phyloP scores from a whole-genome alignment of 73 alveolate species.

The Symbiodinium pilosum region DNA sequence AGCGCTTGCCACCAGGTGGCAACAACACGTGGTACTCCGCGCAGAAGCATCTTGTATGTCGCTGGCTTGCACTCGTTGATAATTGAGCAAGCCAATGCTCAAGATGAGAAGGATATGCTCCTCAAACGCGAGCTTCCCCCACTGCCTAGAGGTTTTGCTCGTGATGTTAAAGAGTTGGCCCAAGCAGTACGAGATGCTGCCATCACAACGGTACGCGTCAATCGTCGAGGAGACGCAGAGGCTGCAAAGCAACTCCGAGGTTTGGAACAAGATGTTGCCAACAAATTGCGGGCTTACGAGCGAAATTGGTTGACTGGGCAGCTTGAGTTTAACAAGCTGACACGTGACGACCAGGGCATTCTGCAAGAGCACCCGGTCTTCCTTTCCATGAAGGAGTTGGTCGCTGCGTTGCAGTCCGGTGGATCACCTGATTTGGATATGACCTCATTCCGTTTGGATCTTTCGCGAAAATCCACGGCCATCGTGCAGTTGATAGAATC shows the following conservation, averaged over 20 bases:
- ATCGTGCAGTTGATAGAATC: neutral
- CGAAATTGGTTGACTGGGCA: neutral
- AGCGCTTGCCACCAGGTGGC: too few species aligned
- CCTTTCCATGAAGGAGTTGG: conserved; percentile 8
- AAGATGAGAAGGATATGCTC: neutral
- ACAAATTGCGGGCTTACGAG: neutral
- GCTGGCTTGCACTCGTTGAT: neutral
- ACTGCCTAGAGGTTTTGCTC: neutral
- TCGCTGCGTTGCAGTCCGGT: neutral
- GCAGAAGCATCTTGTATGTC: too few species aligned
- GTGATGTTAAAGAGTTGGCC: neutral
- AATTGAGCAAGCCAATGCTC: neutral
- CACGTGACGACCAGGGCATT: neutral
- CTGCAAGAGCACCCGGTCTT: neutral
- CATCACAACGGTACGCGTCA: neutral
- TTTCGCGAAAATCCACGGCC: neutral
- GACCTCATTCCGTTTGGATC: neutral
- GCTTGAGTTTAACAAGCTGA: neutral
- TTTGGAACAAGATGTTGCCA: neutral
- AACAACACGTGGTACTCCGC: too few species aligned
- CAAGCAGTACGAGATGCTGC: neutral
- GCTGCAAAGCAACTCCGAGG: neutral
- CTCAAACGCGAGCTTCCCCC: neutral
- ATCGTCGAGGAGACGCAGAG: neutral
- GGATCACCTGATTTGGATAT: neutral